phyloP scores from a whole-genome alignment of 148 eudicot genomes.

The Camellia sinensis region DNA sequence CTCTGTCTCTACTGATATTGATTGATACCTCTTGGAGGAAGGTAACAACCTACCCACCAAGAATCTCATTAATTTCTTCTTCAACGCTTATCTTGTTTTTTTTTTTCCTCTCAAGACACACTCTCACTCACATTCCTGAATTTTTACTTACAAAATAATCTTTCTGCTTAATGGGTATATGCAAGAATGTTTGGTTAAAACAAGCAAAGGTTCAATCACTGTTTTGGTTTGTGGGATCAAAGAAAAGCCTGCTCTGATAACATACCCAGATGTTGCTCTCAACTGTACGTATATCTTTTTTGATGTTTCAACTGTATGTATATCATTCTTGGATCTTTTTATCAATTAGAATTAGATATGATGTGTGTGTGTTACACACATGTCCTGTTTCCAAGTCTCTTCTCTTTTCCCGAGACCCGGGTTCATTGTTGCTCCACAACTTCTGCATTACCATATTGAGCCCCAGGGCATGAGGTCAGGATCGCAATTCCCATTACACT shows the following conservation, averaged over 20 bases:
- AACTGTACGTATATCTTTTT: no score
- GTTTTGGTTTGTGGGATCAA: slow-evolving; percentile 25
- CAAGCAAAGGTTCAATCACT: slow-evolving; percentile 23
- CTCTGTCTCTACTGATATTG: slow-evolving; percentile 19
- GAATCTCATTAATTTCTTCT: neutral
- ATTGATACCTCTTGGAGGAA: slow-evolving; percentile 8
- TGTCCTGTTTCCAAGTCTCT: slow-evolving; percentile 22
- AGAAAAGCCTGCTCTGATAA: slow-evolving; percentile 31
- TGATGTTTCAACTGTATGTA: no score
- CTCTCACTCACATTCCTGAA: neutral
- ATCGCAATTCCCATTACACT: no score
- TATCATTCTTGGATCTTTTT: neutral
- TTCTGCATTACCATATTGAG: slow-evolving; percentile 25
- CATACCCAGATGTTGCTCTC: slow-evolving; percentile 35
- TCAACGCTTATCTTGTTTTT: neutral
- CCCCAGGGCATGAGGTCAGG: slow-evolving; percentile 27
- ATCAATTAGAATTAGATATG: neutral
- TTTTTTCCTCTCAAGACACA: neutral
- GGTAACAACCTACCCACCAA: slow-evolving; percentile 3
- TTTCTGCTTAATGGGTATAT: neutral
- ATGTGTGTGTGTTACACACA: neutral
- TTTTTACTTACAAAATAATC: neutral
- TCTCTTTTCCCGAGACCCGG: slow-evolving; percentile 17
- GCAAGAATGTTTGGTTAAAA: slow-evolving; percentile 25
- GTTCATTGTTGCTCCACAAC: slow-evolving; percentile 22